Percentiles rank a stretch among this genome's conserved stretches.
These are phyloP conservation scores for Sclerotinia trifoliorum DNA, from an alignment of 2,329 filamentous ascomycete species.

Conservation along the genomic window DNA sequence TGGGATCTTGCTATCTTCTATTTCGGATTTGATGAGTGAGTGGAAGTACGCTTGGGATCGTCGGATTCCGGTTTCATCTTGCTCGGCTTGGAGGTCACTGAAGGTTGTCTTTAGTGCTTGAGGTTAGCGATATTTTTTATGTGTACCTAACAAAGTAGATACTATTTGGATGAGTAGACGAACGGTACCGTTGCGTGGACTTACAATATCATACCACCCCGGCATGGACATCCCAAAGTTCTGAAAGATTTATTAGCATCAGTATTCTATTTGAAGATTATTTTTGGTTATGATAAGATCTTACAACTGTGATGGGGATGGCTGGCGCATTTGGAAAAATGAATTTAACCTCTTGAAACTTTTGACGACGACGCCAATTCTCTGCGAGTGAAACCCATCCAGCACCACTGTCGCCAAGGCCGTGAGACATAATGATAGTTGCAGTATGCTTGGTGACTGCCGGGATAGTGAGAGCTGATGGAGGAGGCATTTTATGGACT, in stretches of 20 bases:
- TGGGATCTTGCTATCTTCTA: slow-evolving; percentile 71
- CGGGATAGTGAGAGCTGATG: slow-evolving; percentile 64
- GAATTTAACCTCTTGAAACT: slow-evolving; percentile 88
- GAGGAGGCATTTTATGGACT: slow-evolving; percentile 30
- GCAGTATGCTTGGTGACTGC: slow-evolving; percentile 83
- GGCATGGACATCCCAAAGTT: slow-evolving; percentile 79
- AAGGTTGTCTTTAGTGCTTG: slow-evolving; percentile 43
- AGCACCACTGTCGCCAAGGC: slow-evolving; percentile 78
- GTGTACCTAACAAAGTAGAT: too few species aligned
- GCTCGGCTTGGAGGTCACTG: slow-evolving; percentile 46
- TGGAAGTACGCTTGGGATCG: slow-evolving; percentile 74
- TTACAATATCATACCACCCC: slow-evolving; percentile 81
- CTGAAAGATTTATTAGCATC: slow-evolving; percentile 44
- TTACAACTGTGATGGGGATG: slow-evolving; percentile 80
- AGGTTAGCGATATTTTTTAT: slow-evolving; percentile 5
- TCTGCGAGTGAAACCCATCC: slow-evolving; percentile 82
- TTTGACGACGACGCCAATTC: slow-evolving; percentile 77
- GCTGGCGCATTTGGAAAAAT: slow-evolving; percentile 86
- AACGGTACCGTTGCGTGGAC: slow-evolving; percentile 34
- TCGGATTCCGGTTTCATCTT: slow-evolving; percentile 73
- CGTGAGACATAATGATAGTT: slow-evolving; percentile 92
- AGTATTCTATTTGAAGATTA: background rate
- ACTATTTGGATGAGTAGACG: slow-evolving; percentile 25
- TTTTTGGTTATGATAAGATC: slow-evolving; percentile 15
- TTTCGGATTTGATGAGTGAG: slow-evolving; percentile 74